A percentile compares a stretch with the other conserved stretches of the same genome.
Evolutionary conservation across 2,329 filamentous ascomycete species (phyloP).

Genomic region (Parasarocladium wereldwijsianum): DNA sequence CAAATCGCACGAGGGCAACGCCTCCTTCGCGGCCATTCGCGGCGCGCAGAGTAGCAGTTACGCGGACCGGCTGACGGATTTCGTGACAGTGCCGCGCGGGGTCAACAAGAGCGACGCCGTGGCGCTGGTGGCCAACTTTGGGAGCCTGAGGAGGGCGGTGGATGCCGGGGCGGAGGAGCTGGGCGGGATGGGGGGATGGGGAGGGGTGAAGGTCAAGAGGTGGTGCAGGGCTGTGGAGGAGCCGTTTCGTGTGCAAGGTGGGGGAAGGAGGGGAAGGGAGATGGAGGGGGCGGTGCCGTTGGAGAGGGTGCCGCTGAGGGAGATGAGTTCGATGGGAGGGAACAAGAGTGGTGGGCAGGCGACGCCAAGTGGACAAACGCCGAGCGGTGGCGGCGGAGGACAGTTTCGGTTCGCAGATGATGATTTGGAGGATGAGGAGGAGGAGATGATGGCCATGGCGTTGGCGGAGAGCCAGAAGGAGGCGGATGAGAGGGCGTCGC

Average conservation of each 20-base stretch:
- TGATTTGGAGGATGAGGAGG: conserved; percentile 32
- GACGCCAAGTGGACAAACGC: no score
- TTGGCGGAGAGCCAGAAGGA: conserved; percentile 31
- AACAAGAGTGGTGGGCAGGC: no score
- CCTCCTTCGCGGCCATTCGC: conserved; percentile 64
- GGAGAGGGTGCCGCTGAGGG: conserved; percentile 11
- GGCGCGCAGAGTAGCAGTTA: conserved; percentile 76
- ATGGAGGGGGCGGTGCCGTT: conserved; percentile 10
- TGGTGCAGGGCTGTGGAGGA: conserved; percentile 76
- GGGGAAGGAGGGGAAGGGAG: conserved; percentile 32
- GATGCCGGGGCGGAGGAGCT: conserved; percentile 83
- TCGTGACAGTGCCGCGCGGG: conserved; percentile 76
- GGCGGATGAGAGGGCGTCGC: conserved; percentile 10
- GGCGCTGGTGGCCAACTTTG: conserved; percentile 80
- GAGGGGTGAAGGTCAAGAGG: conserved; percentile 80
- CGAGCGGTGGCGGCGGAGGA: no score
- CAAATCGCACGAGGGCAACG: conserved; percentile 76
- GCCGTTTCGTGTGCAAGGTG: conserved; percentile 64
- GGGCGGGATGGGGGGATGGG: conserved; percentile 77
- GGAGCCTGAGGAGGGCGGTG: conserved; percentile 70
- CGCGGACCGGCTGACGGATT: conserved; percentile 76
- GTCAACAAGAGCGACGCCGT: conserved; percentile 94
- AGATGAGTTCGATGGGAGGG: conserved; percentile 7
- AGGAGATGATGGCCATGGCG: conserved; percentile 32
- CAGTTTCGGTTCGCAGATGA: conserved; percentile 25